Percentiles rank a stretch among this genome's conserved stretches.
Conservation (phyloP, 495 filamentous ascomycete species). For the Lasiosphaeriaceae sp. region DNA sequence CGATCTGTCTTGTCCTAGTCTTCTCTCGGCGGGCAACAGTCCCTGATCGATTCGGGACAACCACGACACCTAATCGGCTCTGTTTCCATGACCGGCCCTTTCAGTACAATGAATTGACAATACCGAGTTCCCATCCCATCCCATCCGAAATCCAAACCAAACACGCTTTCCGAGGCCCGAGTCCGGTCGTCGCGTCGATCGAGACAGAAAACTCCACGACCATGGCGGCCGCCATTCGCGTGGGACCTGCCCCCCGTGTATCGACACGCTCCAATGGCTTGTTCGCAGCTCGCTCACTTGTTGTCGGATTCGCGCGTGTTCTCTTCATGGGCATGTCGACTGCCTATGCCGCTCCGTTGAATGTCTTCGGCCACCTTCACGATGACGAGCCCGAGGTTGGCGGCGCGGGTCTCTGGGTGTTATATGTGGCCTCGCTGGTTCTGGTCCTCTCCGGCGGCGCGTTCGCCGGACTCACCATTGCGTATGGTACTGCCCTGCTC, state of each 20-base stretch:
- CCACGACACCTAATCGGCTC: too few relatives aligned
- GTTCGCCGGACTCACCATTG: slow-evolving; percentile 96
- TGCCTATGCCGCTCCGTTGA: slow-evolving; percentile 30
- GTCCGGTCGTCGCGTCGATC: slow-evolving; percentile 1
- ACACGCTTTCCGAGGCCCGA: not conserved
- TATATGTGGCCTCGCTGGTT: slow-evolving; percentile 41
- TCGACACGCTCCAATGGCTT: slow-evolving; percentile 28
- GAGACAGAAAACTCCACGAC: not conserved
- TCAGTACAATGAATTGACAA: slow-evolving; percentile 11
- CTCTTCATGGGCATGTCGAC: slow-evolving; percentile 35
- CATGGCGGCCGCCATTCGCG: slow-evolving; percentile 8
- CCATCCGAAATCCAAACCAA: not conserved
- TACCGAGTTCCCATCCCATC: not conserved
- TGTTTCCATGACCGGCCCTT: not conserved
- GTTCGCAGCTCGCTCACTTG: slow-evolving; percentile 32
- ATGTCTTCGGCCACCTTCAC: slow-evolving; percentile 18
- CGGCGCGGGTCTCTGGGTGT: slow-evolving; percentile 40
- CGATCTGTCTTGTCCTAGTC: too few relatives aligned
- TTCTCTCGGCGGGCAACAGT: too few relatives aligned
- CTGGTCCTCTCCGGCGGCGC: slow-evolving; percentile 85
- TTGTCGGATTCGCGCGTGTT: slow-evolving; percentile 37
- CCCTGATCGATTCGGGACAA: too few relatives aligned
- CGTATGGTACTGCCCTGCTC: slow-evolving; percentile 38
- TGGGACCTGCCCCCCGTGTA: slow-evolving; percentile 8
- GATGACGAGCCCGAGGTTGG: slow-evolving; percentile 35